phyloP scores from a whole-genome alignment of 805 yeast species.

The Nakazawaea peltata region DNA sequence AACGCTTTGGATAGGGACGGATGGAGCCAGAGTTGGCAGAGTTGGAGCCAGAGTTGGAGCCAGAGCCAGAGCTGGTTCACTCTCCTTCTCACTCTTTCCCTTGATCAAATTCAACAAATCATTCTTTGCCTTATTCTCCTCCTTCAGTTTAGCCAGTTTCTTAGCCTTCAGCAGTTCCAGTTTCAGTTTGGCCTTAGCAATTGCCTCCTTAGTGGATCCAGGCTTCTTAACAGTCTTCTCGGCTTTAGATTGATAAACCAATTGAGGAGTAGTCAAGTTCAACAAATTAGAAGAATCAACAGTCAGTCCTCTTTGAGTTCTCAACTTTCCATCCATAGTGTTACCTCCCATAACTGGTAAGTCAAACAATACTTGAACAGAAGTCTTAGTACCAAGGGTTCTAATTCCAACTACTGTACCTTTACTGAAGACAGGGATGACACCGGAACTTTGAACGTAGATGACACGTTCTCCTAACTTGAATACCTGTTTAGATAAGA shows the following conservation, averaged over 20 bases:
- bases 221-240: conserved; percentile 31
- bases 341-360: conserved; percentile 76
- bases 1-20: too few relatives aligned
- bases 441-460: conserved; percentile 79
- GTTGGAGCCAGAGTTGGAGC: neutral
- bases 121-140: conserved; percentile 25
- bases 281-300: conserved; percentile 76
- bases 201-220: conserved; percentile 11
- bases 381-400: conserved; percentile 51
- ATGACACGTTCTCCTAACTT: conserved; percentile 85
- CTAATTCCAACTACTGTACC: conserved; percentile 80
- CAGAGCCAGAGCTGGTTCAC: conserved; percentile 4
- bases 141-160: conserved; percentile 16
- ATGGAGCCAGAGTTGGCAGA: too few relatives aligned
- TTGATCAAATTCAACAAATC: conserved; percentile 39
- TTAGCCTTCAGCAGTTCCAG: conserved; percentile 8
- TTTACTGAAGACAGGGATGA: conserved; percentile 76
- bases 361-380: conserved; percentile 79
- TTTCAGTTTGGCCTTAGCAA: conserved; percentile 8
- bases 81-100: conserved; percentile 16
- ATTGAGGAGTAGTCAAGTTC: conserved; percentile 68
- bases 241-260: conserved; percentile 67
- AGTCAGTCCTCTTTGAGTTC: conserved; percentile 73
- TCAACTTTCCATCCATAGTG: conserved; percentile 68
- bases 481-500: conserved; percentile 69